phyloP scores from a whole-genome alignment of 495 filamentous ascomycete genomes.

The Trichoderma orchidacearum region DNA sequence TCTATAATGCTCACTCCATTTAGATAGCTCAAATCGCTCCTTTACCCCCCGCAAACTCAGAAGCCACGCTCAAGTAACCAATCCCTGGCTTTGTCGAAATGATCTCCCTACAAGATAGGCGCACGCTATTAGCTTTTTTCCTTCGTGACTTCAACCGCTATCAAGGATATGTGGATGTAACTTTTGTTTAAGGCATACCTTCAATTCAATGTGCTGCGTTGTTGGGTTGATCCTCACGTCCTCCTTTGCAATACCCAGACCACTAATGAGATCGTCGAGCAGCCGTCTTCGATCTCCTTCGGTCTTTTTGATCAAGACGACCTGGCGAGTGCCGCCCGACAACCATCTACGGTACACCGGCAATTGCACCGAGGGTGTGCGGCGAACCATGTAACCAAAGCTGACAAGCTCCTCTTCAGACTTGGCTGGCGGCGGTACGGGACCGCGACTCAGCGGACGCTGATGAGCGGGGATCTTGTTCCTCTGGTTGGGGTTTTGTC shows the following conservation, averaged over 20 bases:
- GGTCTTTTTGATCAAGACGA: constrained; percentile 65
- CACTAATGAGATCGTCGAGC: constrained; percentile 23
- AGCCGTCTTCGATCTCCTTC: constrained; percentile 54
- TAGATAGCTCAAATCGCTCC: background rate
- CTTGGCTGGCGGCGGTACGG: background rate
- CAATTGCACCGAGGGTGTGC: constrained; percentile 55
- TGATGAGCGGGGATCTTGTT: background rate
- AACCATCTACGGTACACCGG: constrained; percentile 69
- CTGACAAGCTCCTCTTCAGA: background rate
- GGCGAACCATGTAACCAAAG: constrained; percentile 53
- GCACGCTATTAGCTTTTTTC: background rate
- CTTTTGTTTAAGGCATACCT: constrained; percentile 21
- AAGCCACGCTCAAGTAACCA: constrained; percentile 4
- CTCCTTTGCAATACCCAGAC: constrained; percentile 6
- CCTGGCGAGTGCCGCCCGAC: constrained; percentile 60
- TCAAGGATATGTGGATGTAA: background rate
- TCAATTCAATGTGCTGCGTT: constrained; percentile 45
- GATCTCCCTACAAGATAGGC: background rate
- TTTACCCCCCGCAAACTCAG: background rate
- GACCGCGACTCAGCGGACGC: background rate
- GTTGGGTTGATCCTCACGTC: constrained; percentile 34
- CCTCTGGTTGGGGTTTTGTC: background rate
- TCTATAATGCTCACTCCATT: background rate
- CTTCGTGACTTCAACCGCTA: background rate
- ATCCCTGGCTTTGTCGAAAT: background rate